Percentiles rank a stretch among this genome's conserved stretches.
Evolutionary conservation across 2,329 filamentous ascomycete genomes (phyloP).

Genomic region (Drechslerella coelobrocha): DNA sequence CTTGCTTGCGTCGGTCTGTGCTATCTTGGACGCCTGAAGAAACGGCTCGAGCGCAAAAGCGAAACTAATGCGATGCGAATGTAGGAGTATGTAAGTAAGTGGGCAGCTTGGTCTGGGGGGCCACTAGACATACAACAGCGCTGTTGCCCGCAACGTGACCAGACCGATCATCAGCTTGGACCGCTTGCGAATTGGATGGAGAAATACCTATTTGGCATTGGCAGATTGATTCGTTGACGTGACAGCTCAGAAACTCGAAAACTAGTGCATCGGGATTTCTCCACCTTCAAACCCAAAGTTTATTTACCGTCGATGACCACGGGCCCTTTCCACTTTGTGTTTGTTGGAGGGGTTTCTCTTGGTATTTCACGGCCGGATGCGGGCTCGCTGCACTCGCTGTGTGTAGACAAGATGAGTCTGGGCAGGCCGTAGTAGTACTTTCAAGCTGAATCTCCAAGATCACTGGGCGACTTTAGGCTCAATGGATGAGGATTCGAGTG

Average conservation of each 20-base stretch:
- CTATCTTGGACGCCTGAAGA: neutral
- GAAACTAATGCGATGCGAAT: neutral
- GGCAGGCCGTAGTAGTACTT: no score
- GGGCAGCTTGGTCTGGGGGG: no score
- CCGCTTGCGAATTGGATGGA: neutral
- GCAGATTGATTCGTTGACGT: neutral
- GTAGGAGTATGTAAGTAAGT: neutral
- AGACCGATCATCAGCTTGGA: neutral
- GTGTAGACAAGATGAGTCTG: no score
- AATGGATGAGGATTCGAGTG: no score
- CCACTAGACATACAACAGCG: no score
- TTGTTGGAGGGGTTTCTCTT: no score
- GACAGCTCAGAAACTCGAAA: neutral
- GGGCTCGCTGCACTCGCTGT: no score
- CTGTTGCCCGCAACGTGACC: neutral
- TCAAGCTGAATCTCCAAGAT: no score
- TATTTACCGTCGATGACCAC: no score
- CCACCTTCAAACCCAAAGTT: neutral
- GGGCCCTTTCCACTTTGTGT: no score
- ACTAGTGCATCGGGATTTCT: neutral
- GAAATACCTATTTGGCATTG: neutral
- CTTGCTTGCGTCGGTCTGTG: neutral
- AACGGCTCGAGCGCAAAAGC: neutral
- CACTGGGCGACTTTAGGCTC: no score
- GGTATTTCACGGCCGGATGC: no score